These are phyloP conservation scores for Fusarium protoensiforme DNA, from an alignment of 2,329 filamentous ascomycete species.

Conservation along the genomic window DNA sequence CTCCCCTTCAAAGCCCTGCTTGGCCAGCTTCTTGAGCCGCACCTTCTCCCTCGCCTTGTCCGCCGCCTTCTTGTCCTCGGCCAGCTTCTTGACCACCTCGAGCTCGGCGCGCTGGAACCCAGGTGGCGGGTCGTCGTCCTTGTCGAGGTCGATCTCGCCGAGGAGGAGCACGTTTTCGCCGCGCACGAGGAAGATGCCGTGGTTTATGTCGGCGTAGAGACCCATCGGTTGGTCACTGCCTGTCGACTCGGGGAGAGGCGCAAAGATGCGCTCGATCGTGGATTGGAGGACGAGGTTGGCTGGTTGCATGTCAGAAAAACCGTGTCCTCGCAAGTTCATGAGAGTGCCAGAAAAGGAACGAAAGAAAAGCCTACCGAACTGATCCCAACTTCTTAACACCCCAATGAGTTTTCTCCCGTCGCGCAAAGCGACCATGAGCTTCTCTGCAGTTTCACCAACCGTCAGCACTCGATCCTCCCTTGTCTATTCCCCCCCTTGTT, in stretches of 20 bases:
- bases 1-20: constrained; percentile 89
- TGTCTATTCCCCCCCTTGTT: neutral
- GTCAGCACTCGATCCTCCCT: constrained; percentile 42
- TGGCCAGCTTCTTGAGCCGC: constrained; percentile 75
- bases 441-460: constrained; percentile 70
- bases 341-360: neutral
- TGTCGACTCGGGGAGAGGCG: constrained; percentile 58
- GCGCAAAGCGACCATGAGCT: constrained; percentile 89
- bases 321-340: neutral
- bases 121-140: constrained; percentile 87
- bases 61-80: constrained; percentile 75
- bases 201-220: constrained; percentile 85
- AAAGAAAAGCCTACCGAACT: constrained; percentile 80
- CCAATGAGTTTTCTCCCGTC: constrained; percentile 96
- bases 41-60: constrained; percentile 81
- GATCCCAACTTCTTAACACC: constrained; percentile 94
- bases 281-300: constrained; percentile 96
- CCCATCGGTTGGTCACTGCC: constrained; percentile 50
- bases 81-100: constrained; percentile 76
- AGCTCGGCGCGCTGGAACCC: constrained; percentile 74
- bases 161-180: constrained; percentile 97
- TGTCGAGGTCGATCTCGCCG: constrained; percentile 96
- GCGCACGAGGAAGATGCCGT: constrained; percentile 90
- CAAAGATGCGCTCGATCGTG: constrained; percentile 89
- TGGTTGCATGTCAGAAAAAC: constrained; percentile 51